Base-by-base conservation (phyloP, 2,329 filamentous ascomycete genomes). In the Tolypocladium endophyticum region DNA sequence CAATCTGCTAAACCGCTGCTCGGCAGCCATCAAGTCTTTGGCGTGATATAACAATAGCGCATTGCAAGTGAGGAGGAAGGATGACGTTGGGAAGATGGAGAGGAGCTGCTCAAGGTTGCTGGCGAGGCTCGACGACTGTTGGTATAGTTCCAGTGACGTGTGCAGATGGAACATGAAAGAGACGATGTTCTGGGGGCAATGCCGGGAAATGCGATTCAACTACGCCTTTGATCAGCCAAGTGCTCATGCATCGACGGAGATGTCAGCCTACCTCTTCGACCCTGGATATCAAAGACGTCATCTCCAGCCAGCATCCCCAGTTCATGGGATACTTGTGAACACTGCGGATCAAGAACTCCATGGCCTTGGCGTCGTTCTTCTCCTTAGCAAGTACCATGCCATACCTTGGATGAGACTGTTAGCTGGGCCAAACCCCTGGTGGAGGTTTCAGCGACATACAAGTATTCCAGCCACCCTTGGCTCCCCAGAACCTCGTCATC, bases 251-350 rank as follows among this genome's bases (percentile, higher is more conserved):
- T 12, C 20, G 25, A 8, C n/a, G 28, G 28, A 18, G 3, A 33
- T 6, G 28, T 30, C 14, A 62, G 77, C 85, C 74, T 74, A 94
- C 88, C 73, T 96, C 90, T 72, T 97, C 92, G 11, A 88, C 81
- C 39, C 88, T 86, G 41, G 85, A 84, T 61, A 96, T 84, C 33
- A 97, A 79, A 45, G 87, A 87, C 4, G 89, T 90, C 72, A 99
- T 84, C 75, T 99, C 94, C 61, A 94, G 82, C 94, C 94, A 99
- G 62, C 92, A 92, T 9, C 92, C 91, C 94, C 94, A 99, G 70
- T 97, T 96, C 83, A 92, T 96, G 1, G 92, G 90, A 68, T 92
- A 96, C 47, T 91, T 77, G 71, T 95, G 89, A 12, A 97, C 90
- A 69, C 92, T 96, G 63, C 86, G 83, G 57, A 97, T 79, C n/a